Evolutionary conservation across 1,139 yeast species (phyloP).

Genomic region (Suzukiozyma palmioleophila): DNA sequence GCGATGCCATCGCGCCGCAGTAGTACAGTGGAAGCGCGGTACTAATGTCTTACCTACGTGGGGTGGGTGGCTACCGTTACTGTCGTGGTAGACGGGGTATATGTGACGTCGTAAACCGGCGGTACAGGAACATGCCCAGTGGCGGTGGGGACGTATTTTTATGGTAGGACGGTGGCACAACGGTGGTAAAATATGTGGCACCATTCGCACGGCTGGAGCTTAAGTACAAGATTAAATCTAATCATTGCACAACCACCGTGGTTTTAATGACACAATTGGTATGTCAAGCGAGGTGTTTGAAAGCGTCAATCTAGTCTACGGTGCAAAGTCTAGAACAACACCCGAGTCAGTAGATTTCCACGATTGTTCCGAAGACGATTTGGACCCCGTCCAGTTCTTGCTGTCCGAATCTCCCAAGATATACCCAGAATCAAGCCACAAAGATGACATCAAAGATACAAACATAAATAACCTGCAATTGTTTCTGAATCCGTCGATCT

Average conservation of each 20-base stretch:
- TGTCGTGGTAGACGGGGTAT: too few relatives aligned
- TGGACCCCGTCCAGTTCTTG: constrained; percentile 28
- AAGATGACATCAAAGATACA: neutral
- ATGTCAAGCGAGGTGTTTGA: constrained; percentile 5
- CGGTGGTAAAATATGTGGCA: too few relatives aligned
- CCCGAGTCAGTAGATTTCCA: constrained; percentile 10
- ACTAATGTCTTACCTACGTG: too few relatives aligned
- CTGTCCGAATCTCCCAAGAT: constrained; percentile 14
- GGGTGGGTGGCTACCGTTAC: too few relatives aligned
- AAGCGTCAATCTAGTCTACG: constrained; percentile 1
- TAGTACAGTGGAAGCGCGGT: too few relatives aligned
- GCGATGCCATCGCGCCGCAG: too few relatives aligned
- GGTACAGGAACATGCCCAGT: too few relatives aligned
- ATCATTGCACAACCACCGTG: neutral
- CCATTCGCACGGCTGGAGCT: constrained; percentile 1
- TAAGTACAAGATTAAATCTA: neutral
- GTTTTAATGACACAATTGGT: neutral
- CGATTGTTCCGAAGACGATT: constrained; percentile 20
- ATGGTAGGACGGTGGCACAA: too few relatives aligned
- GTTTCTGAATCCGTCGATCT: constrained; percentile 19
- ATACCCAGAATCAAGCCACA: neutral
- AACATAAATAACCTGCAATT: constrained; percentile 8
- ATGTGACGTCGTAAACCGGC: too few relatives aligned
- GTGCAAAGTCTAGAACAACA: neutral
- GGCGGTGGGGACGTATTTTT: too few relatives aligned